Evolutionary conservation across 2,329 filamentous ascomycete genomes (phyloP), one percentile per base, ranked within the genome.

Genomic region (Arachnomyces sp.): DNA sequence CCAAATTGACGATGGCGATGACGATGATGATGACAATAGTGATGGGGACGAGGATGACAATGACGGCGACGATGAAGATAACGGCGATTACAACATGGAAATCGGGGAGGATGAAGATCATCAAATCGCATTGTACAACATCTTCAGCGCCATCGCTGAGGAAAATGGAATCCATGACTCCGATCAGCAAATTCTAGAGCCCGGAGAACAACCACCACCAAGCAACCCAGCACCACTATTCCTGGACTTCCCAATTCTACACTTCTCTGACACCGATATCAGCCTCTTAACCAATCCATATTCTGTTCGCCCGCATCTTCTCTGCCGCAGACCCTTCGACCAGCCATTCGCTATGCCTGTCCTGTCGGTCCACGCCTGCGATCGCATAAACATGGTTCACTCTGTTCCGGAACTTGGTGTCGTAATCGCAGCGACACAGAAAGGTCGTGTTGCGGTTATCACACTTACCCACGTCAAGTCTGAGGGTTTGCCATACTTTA

Each of bases 391-490:
- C 52, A 72, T 77, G 66, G 60, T 70, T 16, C 67, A 71, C 9
- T 70, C 77, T 38, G 70, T 82, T 12, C 73, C 76, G 0, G 71
- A 77, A 29, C 61, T 80, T 4, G 76, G 76, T 3, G 58, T 80
- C 34, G 68, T 81, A 18, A 56, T 79, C 17, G 62, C 76, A 2
- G 78, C 69, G 0, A 73, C 71, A 1, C 76, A 78, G 34, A 70
- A 72, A 39, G 77, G 77, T 3, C 68, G 73, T 3, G 73, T 68
- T 14, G 70, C 69, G 3, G 59, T 81, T 2, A 66, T 79, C 34
- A 62, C 68, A 1, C 59, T 80, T 14, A 76, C 73, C 2, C 52
- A 58, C 44, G 52, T 57, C 28, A 43, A 53, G 34, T 46, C 54
- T 12, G 56, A 55, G 13, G 58, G 57, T 39, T 9, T 25, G 5